Evolutionary conservation across 495 filamentous ascomycete genomes (phyloP).

Genomic region (Sordaria brevicollis): DNA sequence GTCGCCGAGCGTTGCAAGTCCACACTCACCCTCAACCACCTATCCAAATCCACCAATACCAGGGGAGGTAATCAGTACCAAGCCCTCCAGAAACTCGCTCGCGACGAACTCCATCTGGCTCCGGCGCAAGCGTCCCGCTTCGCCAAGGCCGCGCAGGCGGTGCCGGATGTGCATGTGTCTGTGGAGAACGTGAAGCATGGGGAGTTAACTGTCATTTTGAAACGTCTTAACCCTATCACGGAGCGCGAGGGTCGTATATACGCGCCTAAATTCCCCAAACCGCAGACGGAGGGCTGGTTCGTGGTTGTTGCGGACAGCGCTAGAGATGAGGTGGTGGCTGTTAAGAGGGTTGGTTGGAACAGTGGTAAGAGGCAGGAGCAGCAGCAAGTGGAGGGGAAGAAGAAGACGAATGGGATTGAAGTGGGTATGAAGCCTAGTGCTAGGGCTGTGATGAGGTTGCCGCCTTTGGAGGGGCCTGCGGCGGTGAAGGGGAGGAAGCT

Average conservation of each 20-base stretch:
- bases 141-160: slow-evolving; percentile 43
- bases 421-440: slow-evolving; percentile 31
- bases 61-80: slow-evolving; percentile 28
- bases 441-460: slow-evolving; percentile 53
- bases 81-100: slow-evolving; percentile 26
- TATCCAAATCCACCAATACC: slow-evolving; percentile 7
- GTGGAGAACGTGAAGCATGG: slow-evolving; percentile 49
- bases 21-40: slow-evolving; percentile 10
- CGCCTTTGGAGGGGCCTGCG: slow-evolving; percentile 26
- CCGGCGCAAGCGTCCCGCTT: slow-evolving; percentile 30
- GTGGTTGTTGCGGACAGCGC: slow-evolving; percentile 58
- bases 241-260: slow-evolving; percentile 61
- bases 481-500: slow-evolving; percentile 37
- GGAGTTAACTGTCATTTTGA: slow-evolving; percentile 51
- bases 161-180: slow-evolving; percentile 61
- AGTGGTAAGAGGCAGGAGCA: slow-evolving; percentile 9
- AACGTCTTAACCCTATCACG: slow-evolving; percentile 53
- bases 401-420: slow-evolving; percentile 8
- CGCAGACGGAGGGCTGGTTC: slow-evolving; percentile 92
- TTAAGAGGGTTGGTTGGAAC: slow-evolving; percentile 76
- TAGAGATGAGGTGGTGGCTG: slow-evolving; percentile 68
- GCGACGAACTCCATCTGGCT: slow-evolving; percentile 27
- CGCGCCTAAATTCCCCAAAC: slow-evolving; percentile 84
- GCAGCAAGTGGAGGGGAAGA: not conserved
- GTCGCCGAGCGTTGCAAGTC: slow-evolving; percentile 27